Evolutionary conservation across 208 protist species (phyloP), one percentile per base, ranked within the genome.

Genomic region (Leishmania lainsoni): DNA sequence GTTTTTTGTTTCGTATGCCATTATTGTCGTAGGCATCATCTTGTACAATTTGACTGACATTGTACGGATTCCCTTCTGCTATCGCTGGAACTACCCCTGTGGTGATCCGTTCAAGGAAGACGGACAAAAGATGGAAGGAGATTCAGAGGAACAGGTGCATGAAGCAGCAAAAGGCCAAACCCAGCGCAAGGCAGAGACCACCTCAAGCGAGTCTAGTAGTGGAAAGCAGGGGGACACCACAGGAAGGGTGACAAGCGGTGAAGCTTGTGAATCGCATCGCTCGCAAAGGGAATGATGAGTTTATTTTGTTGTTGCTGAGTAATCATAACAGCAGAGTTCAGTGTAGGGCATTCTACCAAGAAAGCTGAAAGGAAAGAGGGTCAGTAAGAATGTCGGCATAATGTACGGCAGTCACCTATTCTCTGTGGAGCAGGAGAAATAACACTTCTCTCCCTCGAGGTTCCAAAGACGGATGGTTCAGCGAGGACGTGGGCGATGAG

Each of bases 21-120:
- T 97, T 54, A 95, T 95, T 82, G 83, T 93, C 54, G 29, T 83
- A 9, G 94, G 92, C 16, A 92, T 92, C 68, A 39, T 94, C 42
- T 6, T 97, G 20, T 96, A 92, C 80, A 91, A 92, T 77, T 65
- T 95, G 35, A 93, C 92, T 0, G 92, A 97, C 77, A 65, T 95
- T 29, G 75, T 90, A 6, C 78, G 86, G 61, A 84, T 86, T 14
- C 85, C 86, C 2, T 95, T 86, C 75, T 91, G 84, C 29, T 65
- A 83, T 8, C 84, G 85, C 42, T 88, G 80, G 73, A 95, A 95
- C 75, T 94, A 94, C 66, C 91, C 87, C 8, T 96, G 89, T 71
- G 90, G 87, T 54, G 87, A 90, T 42, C 75, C 82, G 9, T 81
- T 87, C 48, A 79, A 80, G 32, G 68, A 82, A 35, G 51, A 78